Evolutionary conservation across 2,329 filamentous ascomycete genomes (phyloP).

Genomic region (Epichloe elymi): DNA sequence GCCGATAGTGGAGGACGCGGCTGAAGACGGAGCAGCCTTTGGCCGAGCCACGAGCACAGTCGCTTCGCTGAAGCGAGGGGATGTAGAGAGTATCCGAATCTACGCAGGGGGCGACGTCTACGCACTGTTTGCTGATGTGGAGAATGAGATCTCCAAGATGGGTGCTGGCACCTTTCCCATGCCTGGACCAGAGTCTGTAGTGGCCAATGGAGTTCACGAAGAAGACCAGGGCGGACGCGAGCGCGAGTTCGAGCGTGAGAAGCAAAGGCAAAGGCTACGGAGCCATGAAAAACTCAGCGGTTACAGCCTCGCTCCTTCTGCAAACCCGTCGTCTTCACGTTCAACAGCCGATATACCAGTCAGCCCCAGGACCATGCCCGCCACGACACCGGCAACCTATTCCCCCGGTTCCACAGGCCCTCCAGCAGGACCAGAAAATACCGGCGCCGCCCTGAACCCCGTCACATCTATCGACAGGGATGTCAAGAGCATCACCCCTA

Average conservation of each 20-base stretch:
- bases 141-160: constrained; percentile 30
- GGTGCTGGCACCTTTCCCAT: constrained; percentile 9
- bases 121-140: constrained; percentile 52
- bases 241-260: constrained; percentile 10
- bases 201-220: no score
- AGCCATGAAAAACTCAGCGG: constrained; percentile 39
- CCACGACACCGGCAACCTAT: background rate
- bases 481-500: background rate
- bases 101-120: constrained; percentile 57
- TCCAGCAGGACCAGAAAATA: background rate
- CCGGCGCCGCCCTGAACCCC: background rate
- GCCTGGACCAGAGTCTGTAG: background rate
- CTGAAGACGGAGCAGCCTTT: constrained; percentile 11
- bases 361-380: background rate
- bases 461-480: background rate
- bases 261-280: constrained; percentile 35
- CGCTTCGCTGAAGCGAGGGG: constrained; percentile 20
- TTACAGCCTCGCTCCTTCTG: constrained; percentile 7
- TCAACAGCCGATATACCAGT: constrained; percentile 5
- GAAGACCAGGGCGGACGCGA: background rate
- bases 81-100: constrained; percentile 52
- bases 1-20: constrained; percentile 30
- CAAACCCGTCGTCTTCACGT: constrained; percentile 9
- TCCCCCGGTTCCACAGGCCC: constrained; percentile 23
- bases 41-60: constrained; percentile 13